Percentiles rank a stretch among this genome's conserved stretches.
Evolutionary conservation across 2,329 filamentous ascomycete species (phyloP).

Genomic region (Penicillium sp.): DNA sequence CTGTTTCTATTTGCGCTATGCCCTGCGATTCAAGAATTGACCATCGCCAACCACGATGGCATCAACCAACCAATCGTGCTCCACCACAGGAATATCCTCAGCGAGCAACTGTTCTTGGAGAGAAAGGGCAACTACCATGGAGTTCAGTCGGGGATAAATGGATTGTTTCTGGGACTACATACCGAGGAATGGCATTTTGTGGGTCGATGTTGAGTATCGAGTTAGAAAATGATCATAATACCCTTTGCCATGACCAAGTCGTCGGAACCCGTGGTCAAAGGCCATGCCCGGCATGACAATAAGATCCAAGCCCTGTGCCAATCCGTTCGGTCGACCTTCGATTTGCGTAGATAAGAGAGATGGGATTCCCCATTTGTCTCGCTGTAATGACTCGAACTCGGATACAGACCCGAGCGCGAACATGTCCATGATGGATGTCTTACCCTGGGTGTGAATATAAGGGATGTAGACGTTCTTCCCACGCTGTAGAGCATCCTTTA

Average conservation of each 20-base stretch:
- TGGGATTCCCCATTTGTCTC: constrained; percentile 94
- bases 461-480: constrained; percentile 91
- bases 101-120: constrained; percentile 80
- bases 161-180: constrained; percentile 30
- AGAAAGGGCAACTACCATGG: constrained; percentile 67
- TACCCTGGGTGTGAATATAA: constrained; percentile 68
- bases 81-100: constrained; percentile 68
- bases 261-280: constrained; percentile 72
- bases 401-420: constrained; percentile 67
- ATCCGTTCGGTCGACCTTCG: constrained; percentile 65
- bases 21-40: constrained; percentile 44
- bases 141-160: constrained; percentile 23
- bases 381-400: constrained; percentile 74
- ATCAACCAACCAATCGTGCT: constrained; percentile 76
- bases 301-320: constrained; percentile 67
- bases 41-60: constrained; percentile 72
- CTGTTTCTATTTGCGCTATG: constrained; percentile 19
- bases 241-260: constrained; percentile 90
- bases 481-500: constrained; percentile 70
- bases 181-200: constrained; percentile 59
- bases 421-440: constrained; percentile 89
- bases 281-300: constrained; percentile 91
- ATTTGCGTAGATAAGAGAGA: constrained; percentile 68
- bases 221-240: constrained; percentile 95
- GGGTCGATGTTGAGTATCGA: constrained; percentile 58